Base-by-base conservation (phyloP, 192 early-diverging fungal species). In the Podila verticillata region DNA sequence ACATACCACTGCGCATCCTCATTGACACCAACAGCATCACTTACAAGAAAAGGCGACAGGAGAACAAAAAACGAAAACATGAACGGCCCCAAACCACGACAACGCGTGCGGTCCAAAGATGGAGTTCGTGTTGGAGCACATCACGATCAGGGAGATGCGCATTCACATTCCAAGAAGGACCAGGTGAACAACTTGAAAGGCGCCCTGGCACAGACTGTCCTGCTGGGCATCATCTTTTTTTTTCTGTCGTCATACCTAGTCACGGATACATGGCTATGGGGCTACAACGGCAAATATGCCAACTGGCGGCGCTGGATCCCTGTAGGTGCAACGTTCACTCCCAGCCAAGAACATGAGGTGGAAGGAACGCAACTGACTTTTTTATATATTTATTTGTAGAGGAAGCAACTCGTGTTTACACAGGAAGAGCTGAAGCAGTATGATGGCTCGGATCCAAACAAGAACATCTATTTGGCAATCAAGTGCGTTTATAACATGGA, bases 391-490 rank as follows among this genome's bases (percentile, higher is more conserved):
- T 39, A 13, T 2, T 34, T 47, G 24, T 63, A 91, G 88, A 35
- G 73, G 74, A 82, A 79, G 58, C 85, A 93, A 68, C 68, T 81
- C 8, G 83, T 91, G 6, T 90, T 98, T 57, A 93, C 95, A 35
- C 86, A 90, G 30, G 83, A 77, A n/a, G 92, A 99, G 73, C 83
- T 99, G 17, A 84, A 87, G 10, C 73, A 81, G 68, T 96, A 95
- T 74, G 96, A 99, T 73, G 98, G 98, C 17, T 85, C 86, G 39
- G 92, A 96, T 79, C 91, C 90, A 0, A 86, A 81, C 48, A 84
- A 92, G 66, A 96, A 95, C 0, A 91, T 98, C 47, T 97, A 98
- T 68, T 72, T 99, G 58, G 96, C 96, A 2, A 89, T 98, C 57
- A 90, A 92, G 90, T 54, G 22, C n/a, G n/a, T n/a, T n/a, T n/a